phyloP scores from a whole-genome alignment of 2,329 filamentous ascomycete genomes.

The Myriangium duriaei region DNA sequence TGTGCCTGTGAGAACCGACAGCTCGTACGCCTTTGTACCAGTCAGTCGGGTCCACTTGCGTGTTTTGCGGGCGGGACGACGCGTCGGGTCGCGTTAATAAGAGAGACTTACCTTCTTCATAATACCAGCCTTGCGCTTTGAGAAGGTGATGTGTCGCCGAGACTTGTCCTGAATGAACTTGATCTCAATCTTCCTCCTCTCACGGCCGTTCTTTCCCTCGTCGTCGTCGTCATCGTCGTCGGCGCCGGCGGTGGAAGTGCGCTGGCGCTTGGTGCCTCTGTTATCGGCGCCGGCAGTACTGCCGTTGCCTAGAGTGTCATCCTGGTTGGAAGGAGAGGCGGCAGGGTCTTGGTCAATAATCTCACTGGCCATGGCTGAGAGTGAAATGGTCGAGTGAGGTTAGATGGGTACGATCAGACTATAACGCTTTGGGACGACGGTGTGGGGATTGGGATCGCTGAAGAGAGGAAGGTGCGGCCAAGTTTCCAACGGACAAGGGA shows the following conservation, averaged over 20 bases:
- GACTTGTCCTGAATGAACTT: constrained; percentile 99
- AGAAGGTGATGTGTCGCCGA: constrained; percentile 97
- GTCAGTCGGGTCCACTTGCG: constrained; percentile 3
- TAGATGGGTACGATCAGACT: not conserved
- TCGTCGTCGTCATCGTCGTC: constrained; percentile 95
- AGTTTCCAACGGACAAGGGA: constrained; percentile 4
- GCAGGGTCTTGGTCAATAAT: constrained; percentile 41
- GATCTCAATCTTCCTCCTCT: constrained; percentile 99
- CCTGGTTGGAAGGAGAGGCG: constrained; percentile 37
- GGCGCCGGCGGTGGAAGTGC: constrained; percentile 50
- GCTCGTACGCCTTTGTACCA: constrained; percentile 68
- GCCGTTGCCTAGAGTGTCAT: constrained; percentile 54
- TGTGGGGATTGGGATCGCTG: not conserved
- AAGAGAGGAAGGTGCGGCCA: constrained; percentile 5
- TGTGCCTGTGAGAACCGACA: constrained; percentile 93
- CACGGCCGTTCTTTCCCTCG: constrained; percentile 92
- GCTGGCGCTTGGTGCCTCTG: constrained; percentile 81
- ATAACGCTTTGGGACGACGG: constrained; percentile 9
- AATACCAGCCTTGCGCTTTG: constrained; percentile 98
- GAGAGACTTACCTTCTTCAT: constrained; percentile 87
- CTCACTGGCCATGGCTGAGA: constrained; percentile 27
- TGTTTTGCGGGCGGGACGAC: constrained; percentile 2
- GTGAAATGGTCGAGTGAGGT: constrained; percentile 6
- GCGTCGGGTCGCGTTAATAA: constrained; percentile 11
- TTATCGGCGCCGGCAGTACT: constrained; percentile 40